Base-by-base conservation (phyloP, 1,139 yeast genomes). In the Candida buenavistaensis region DNA sequence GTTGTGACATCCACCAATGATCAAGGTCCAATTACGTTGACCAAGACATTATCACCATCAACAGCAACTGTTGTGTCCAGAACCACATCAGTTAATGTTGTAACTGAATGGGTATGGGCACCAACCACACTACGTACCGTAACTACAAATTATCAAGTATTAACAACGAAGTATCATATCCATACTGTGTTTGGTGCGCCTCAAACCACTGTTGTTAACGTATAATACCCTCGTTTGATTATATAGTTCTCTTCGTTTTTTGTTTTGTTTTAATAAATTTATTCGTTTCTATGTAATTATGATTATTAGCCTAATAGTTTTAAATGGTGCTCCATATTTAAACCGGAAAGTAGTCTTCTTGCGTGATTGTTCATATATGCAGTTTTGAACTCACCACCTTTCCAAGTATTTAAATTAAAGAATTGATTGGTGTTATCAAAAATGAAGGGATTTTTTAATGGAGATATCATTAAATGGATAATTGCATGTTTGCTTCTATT, bases 401-500 rank as follows among this genome's bases (percentile, higher is more conserved):
- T 13, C 12, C 45, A 79, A 43, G 66, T 65, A 0, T 51, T 44
- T 3, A 62, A 32, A 27, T 63, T 58, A 48, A 68, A 77, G 3
- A 59, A 54, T 16, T 62, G 60, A 21, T 31, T 32, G 2, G 4
- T 5, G 2, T n/a, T 6, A 1, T 17, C 13, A 15, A 12, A 5
- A 6, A 9, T 12, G 10, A 7, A 10, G n/a, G 22, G 3, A 9
- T 11, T 27, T 38, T 33, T 57, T 41, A 51, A 51, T 14, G 67
- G 64, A 1, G 64, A 53, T 21, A 78, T 55, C 34, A 72, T 68
- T 5, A 72, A 57, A 48, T 71, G 81, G 3, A 80, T 59, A 38
- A 83, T 52, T 2, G 92, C 89, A 30, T 79, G 59, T 11, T 59
- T 55, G n/a, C 76, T 52, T 10, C 63, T 61, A 40, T 82, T 78